Evolutionary conservation across 257 asterid genomes (phyloP), one percentile per base, ranked within the genome.

Genomic region (Ajuga chamaepitys): DNA sequence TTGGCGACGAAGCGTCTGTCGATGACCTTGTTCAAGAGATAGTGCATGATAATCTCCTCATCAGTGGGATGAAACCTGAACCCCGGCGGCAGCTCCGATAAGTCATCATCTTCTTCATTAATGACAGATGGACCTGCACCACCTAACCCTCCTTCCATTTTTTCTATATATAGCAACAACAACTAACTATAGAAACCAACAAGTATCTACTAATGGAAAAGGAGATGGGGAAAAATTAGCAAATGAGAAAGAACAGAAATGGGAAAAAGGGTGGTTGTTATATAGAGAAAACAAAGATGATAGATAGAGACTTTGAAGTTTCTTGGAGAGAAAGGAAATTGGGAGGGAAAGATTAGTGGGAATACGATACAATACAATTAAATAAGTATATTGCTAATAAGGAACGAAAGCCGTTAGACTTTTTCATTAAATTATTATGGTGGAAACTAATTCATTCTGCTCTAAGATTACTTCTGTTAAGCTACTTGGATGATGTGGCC

Each of bases 11-110:
- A 87, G 1, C 83, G 55, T 6, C 75, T 52, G 34, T 87, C 82
- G 75, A 83, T 25, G 4, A 78, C 92, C 76, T 87, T 90, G 25
- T 79, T 78, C 6, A 68, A 9, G 17, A 90, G 82, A 58, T 90
- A 90, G 69, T 81, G 80, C 74, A 81, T 77, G 75, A 90, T 85
- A 51, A 90, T 82, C 76, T 90, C 97, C 35, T 85, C 95, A 55
- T 90, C 97, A 1, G 97, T 85, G 0, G 97, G 97, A 58, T 87
- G 97, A 42, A 90, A 90, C 30, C 97, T 58, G 74, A 87, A 90
- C 0, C 97, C 97, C 0, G 95, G 95, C 0, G 97, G 97, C 16
- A 90, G 78, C 12, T 77, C 78, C 17, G 70, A 61, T 2, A 51
- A 9, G 5, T 68, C 77, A 22, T 46, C 71, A 1, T 62, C 75